Conservation (phyloP, 1,139 yeast species). For the Debaryomycetaceae sp. region DNA sequence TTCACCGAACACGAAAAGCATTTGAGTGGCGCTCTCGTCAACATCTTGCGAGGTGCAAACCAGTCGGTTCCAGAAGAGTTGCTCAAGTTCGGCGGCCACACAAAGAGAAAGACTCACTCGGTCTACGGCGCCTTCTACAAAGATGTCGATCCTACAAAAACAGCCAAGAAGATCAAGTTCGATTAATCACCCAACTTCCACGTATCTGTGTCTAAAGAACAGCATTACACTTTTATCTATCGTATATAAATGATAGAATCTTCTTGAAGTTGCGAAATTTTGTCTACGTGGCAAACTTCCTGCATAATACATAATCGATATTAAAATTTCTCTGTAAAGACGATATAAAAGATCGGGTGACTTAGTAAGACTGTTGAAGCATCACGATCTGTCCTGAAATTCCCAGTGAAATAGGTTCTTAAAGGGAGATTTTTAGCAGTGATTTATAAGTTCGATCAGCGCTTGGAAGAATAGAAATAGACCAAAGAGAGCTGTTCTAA, state of each 20-base stretch:
- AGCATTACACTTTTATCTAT: not conserved
- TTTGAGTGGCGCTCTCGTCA: conserved; percentile 90
- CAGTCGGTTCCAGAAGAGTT: conserved; percentile 97
- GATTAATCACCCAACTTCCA: conserved; percentile 25
- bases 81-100: conserved; percentile 93
- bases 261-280: conserved; percentile 3
- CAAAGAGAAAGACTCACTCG: conserved; percentile 94
- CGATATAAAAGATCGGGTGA: not conserved
- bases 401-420: too few species aligned
- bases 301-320: conserved; percentile 2
- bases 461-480: too few species aligned
- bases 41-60: conserved; percentile 87
- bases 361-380: not conserved
- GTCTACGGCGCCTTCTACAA: conserved; percentile 96
- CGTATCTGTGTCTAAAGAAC: not conserved
- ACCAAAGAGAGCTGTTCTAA: too few species aligned
- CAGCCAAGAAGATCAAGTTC: conserved; percentile 90
- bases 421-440: too few species aligned
- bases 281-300: conserved; percentile 7
- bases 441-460: too few species aligned
- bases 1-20: conserved; percentile 98
- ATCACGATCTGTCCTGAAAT: not conserved
- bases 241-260: conserved; percentile 2
- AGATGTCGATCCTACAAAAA: conserved; percentile 81
- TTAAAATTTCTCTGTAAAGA: not conserved